Conservation (phyloP, 345 rosid genomes). For the Anacardium occidentale region DNA sequence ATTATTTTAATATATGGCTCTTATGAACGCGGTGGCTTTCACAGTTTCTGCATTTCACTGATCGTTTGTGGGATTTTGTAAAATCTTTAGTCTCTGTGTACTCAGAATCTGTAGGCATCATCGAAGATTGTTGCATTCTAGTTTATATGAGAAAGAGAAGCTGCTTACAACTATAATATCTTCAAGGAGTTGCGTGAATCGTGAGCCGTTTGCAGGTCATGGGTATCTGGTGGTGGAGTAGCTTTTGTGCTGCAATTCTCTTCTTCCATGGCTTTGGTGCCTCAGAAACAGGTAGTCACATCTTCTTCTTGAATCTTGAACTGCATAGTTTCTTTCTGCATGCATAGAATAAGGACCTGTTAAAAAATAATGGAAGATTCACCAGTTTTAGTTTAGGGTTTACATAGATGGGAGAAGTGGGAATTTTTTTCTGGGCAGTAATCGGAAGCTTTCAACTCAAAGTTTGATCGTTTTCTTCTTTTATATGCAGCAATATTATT, state of each 20-base stretch:
- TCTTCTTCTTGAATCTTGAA: not conserved
- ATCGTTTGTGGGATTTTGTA: not conserved
- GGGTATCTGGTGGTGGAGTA: constrained; percentile 23
- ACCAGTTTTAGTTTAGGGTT: no score
- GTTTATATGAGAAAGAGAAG: not conserved
- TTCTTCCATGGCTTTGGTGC: constrained; percentile 32
- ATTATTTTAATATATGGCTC: no score
- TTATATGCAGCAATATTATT: not conserved
- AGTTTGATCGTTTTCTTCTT: not conserved
- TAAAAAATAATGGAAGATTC: no score
- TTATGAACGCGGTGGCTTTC: constrained; percentile 11
- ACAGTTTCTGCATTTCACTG: constrained; percentile 18
- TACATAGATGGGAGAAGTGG: no score
- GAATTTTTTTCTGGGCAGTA: no score
- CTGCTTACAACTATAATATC: not conserved
- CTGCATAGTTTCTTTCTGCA: no score
- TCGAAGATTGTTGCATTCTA: constrained; percentile 7
- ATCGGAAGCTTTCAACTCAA: not conserved
- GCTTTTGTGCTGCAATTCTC: constrained; percentile 14
- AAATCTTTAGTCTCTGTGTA: constrained; percentile 10
- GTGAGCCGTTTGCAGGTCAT: constrained; percentile 10
- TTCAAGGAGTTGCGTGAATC: not conserved
- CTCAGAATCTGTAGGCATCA: not conserved
- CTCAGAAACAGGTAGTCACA: constrained; percentile 30
- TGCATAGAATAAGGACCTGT: no score